Evolutionary conservation across 2,329 filamentous ascomycete genomes (phyloP), one percentile per base, ranked within the genome.

Genomic region (Ophiosphaerella korrae): DNA sequence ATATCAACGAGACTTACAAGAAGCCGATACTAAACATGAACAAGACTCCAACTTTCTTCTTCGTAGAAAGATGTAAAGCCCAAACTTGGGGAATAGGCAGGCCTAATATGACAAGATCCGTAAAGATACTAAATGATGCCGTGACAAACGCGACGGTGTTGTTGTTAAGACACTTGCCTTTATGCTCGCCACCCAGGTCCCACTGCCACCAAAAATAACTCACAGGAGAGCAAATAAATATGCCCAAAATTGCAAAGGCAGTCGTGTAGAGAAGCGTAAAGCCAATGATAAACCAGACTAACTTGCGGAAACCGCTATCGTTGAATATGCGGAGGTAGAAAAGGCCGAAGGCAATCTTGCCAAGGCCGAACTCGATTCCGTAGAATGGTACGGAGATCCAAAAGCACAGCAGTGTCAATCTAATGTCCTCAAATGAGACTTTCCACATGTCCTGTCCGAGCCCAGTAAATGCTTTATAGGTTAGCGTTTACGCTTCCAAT

Each of bases 381-480:
- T 72, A 73, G 13, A 66, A 50, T 11, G 68, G 55, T 45, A 72
- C 67, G 35, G 61, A 62, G n/a, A 67, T 42, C 58, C 65, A 73
- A 43, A 68, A 71, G 11, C 33, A 54, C 55, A 21, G 9, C 6
- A 45, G 42, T 18, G 35, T 14, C n/a, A 26, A 4, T 12, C n/a
- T 45, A 21, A 45, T 18, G 14, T 73, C 59, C 0, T 69, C 60
- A 0, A 66, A 55, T 0, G 67, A 51, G 3, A 82, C 50, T 0
- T 77, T 78, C 79, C 79, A 82, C 18, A 81, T 71, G 45, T 83
- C 80, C 11, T 63, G 72, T 2, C 80, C 78, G 7, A 81, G 63
- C 0, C 80, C 80, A 24, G 5, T 18, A 3, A 6, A 12, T 21
- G 18, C 36, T 38, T 21, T 38, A 2, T 12, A 12, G 21, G 16